Evolutionary conservation across 257 asterid genomes (phyloP), one percentile per base, ranked within the genome.

Genomic region (Prunella vulgaris): DNA sequence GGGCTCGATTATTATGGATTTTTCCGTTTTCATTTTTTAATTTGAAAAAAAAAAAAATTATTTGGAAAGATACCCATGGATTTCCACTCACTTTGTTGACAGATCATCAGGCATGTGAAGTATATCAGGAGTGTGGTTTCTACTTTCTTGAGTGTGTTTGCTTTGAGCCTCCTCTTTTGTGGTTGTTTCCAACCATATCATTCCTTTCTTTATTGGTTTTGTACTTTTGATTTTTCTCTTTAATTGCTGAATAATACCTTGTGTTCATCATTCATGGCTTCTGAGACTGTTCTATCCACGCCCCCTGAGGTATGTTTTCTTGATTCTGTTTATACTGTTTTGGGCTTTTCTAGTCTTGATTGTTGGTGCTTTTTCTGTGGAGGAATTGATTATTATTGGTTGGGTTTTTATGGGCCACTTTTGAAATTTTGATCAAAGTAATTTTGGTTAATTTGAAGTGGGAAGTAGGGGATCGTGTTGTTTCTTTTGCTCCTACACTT

Each of bases 61-160:
- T 10, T 10, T 38, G n/a, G 48, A 38, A 38, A 38, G 68, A n/a
- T n/a, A n/a, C n/a, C n/a, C n/a, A 72, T 71, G 0, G 5, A 68
- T 71, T 76, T 79, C 76, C 86, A 79, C 80, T 77, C 42, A 74
- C 14, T 71, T 48, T 61, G 74, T 30, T 76, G 90, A 90, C 96
- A 90, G 95, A 81, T 84, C 89, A 90, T 74, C 71, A 78, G 75
- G 82, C 87, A 86, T 84, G 92, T 86, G 92, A 67, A 66, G 66
- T 68, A 69, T 68, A 77, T 77, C 74, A 78, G 81, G 77, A 68
- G 70, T 72, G 81, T 77, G 78, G 69, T 75, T 28, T 72, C 71
- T 75, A 74, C 83, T 81, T 69, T 80, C 35, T 68, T 64, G 32
- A 49, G 69, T 53, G 65, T 68, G 38, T 74, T 78, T 76, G 80